Evolutionary conservation across 2,329 filamentous ascomycete genomes (phyloP), one percentile per base, ranked within the genome.

Genomic region (Diaporthe sp.): DNA sequence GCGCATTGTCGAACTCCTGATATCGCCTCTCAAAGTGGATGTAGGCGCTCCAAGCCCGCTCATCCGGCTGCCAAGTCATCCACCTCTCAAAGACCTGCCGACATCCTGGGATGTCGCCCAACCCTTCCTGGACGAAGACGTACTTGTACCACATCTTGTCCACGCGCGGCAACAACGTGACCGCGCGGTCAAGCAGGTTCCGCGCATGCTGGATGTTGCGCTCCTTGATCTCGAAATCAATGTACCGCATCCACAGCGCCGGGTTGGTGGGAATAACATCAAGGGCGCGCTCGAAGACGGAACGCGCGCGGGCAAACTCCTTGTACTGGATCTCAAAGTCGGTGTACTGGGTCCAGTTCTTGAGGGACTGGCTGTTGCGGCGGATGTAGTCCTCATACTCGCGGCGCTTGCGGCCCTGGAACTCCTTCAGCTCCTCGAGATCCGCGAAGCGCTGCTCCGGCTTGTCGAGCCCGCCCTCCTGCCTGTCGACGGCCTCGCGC

Each of bases 81-180:
- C 97, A 99, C 61, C 97, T 90, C 86, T 99, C 97, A 83, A 98
- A 99, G 0, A 98, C 95, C 80, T 98, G 95, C 75, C 97, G 89
- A 3, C 95, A 97, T 49, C 96, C 97, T 4, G 96, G 92, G 67
- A 99, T 93, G 81, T 99, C 98, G 9, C 95, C 95, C 73, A 99
- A 90, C 86, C 96, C 98, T 89, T 99, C 97, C 87, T 98, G 96
- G 94, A 98, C 97, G 84, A 98, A 98, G 37, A 98, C 95, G 87
- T 98, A 99, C 84, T 98, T 98, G 88, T 98, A 99, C 97, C 97
- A 99, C 46, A 99, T 87, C 88, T 98, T 98, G 83, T 98, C 95
- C 55, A 98, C 91, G 75, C 97, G 90, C 7, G 97, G 97, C 53
- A 98, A 87, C 74, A 97, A 94, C 0, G 95, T 95, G 72, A 98